These are phyloP conservation scores for Scutellaria minor DNA, from an alignment of 257 asterid species.

Conservation along the genomic window DNA sequence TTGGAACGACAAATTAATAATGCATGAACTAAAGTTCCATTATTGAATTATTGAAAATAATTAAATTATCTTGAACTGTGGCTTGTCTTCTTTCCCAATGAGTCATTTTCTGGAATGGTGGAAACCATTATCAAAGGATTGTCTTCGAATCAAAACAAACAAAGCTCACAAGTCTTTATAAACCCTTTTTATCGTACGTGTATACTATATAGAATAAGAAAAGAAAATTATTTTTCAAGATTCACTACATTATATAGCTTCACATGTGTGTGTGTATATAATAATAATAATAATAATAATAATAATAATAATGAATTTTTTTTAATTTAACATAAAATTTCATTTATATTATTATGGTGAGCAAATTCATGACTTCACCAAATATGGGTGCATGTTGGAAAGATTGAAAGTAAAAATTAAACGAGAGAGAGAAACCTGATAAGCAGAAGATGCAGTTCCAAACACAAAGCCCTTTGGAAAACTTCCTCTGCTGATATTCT, in stretches of 20 bases:
- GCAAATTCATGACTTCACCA: no score
- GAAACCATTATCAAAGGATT: not conserved
- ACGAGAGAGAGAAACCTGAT: conserved; percentile 54
- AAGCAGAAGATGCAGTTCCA: conserved; percentile 93
- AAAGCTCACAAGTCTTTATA: conserved; percentile 23
- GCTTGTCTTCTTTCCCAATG: not conserved
- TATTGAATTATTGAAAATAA: not conserved
- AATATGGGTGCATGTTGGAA: no score
- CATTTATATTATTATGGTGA: no score
- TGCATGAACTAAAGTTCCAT: not conserved
- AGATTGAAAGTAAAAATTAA: no score
- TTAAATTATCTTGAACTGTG: not conserved
- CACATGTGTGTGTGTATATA: not conserved
- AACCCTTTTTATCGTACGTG: not conserved
- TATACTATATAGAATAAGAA: not conserved
- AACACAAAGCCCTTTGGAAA: conserved; percentile 86
- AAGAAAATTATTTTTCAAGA: not conserved
- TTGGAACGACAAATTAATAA: not conserved
- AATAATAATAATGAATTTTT: no score
- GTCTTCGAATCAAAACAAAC: conserved; percentile 32
- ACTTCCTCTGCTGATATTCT: conserved; percentile 56
- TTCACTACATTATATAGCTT: no score
- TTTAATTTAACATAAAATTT: no score
- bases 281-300: no score
- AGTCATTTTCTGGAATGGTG: no score